A percentile compares a stretch with the other conserved stretches of the same genome.
phyloP scores from a whole-genome alignment of 202 grass and related monocot species.

The Miscanthus sacchariflorus region DNA sequence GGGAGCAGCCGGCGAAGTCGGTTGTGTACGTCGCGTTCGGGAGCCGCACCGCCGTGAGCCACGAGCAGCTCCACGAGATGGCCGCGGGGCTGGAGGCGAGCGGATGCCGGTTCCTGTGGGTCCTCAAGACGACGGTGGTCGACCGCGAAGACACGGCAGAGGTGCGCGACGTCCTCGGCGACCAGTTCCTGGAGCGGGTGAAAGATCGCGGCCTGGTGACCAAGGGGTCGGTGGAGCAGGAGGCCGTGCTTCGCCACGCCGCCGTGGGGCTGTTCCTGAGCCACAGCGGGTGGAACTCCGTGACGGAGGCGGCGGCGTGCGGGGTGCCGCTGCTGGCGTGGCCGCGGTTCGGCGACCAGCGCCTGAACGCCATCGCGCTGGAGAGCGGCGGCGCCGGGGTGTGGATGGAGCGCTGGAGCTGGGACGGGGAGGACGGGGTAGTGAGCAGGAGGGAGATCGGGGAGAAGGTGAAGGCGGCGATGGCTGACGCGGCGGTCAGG shows the following conservation, averaged over 20 bases:
- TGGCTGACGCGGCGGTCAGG: conserved; percentile 9
- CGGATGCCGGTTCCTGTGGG: conserved; percentile 65
- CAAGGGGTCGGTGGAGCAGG: conserved; percentile 65
- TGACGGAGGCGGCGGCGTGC: conserved; percentile 41
- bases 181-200: conserved; percentile 36
- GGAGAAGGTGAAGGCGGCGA: conserved; percentile 41
- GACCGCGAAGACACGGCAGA: neutral
- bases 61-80: conserved; percentile 54
- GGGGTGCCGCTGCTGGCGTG: conserved; percentile 35
- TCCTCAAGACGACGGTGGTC: conserved; percentile 41
- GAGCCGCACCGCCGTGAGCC: conserved; percentile 44
- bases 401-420: conserved; percentile 55
- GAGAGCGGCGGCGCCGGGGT: conserved; percentile 29
- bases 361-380: conserved; percentile 42
- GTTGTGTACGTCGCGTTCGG: conserved; percentile 75
- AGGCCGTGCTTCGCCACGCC: conserved; percentile 40
- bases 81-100: conserved; percentile 50
- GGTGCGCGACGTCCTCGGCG: conserved; percentile 41
- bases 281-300: conserved; percentile 66
- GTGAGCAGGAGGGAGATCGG: conserved; percentile 42
- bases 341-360: conserved; percentile 50
- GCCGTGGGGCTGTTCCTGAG: conserved; percentile 43
- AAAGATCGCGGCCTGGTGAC: conserved; percentile 48
- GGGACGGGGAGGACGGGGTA: conserved; percentile 40
- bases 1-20: conserved; percentile 53